A percentile compares a stretch with the other conserved stretches of the same genome.
Conservation (phyloP, 163 green algal genomes). For the Smithsoniella earleae region DNA sequence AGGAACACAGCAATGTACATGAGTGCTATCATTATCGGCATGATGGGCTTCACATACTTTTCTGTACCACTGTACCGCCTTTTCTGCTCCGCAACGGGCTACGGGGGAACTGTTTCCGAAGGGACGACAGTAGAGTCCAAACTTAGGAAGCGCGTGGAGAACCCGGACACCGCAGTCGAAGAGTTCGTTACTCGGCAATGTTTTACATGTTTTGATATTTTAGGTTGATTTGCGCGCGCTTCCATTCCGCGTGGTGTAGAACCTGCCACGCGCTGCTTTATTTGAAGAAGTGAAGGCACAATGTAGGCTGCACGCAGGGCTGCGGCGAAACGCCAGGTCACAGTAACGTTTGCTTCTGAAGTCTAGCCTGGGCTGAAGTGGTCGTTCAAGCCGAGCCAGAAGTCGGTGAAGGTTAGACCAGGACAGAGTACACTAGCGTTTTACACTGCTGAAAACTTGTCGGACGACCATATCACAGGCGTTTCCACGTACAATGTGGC, state of each 20-base stretch:
- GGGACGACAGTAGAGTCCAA: slow-evolving; percentile 71
- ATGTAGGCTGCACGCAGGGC: slow-evolving; percentile 23
- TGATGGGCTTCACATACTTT: slow-evolving; percentile 87
- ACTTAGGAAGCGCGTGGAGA: slow-evolving; percentile 45
- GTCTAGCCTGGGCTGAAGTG: slow-evolving; percentile 85
- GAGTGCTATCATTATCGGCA: slow-evolving; percentile 67
- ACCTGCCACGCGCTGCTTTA: neutral
- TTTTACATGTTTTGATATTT: neutral
- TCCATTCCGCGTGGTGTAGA: neutral
- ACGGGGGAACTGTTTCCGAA: slow-evolving; percentile 68
- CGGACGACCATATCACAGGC: slow-evolving; percentile 77
- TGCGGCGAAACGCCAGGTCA: slow-evolving; percentile 61
- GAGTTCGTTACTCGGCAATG: slow-evolving; percentile 30
- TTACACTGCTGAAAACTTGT: slow-evolving; percentile 85
- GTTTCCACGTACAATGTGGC: slow-evolving; percentile 97
- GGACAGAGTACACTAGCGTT: slow-evolving; percentile 92
- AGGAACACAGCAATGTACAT: slow-evolving; percentile 29
- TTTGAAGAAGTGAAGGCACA: neutral
- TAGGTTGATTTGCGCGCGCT: slow-evolving; percentile 26
- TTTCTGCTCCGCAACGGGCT: slow-evolving; percentile 92
- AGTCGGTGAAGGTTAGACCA: slow-evolving; percentile 55
- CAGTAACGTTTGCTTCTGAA: slow-evolving; percentile 85
- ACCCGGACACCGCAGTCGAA: slow-evolving; percentile 40
- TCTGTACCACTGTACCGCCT: slow-evolving; percentile 88
- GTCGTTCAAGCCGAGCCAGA: slow-evolving; percentile 85